A percentile compares a stretch with the other conserved stretches of the same genome.
Conservation (phyloP, 352 stramenopile genomes). For the Phytophthora tentaculata region DNA sequence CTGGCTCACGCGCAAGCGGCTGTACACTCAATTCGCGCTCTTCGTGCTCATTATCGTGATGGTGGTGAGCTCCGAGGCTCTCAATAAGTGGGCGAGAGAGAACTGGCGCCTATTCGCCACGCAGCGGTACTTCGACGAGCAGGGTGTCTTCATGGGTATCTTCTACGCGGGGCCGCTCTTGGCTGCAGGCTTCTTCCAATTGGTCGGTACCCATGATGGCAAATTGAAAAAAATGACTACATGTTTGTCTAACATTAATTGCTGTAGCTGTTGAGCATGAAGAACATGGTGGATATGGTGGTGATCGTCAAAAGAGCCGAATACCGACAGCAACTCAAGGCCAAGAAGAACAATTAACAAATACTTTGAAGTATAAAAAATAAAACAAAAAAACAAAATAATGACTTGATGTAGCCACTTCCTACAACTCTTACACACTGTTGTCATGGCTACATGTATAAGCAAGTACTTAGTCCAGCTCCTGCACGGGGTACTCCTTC, state of each 20-base stretch:
- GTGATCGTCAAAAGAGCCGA: constrained; percentile 80
- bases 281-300: constrained; percentile 81
- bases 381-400: constrained; percentile 26
- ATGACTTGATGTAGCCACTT: constrained; percentile 32
- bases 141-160: constrained; percentile 84
- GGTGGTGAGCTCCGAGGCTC: constrained; percentile 56
- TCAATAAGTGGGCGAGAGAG: constrained; percentile 67
- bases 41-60: constrained; percentile 72
- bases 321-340: constrained; percentile 55
- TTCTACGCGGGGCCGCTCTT: constrained; percentile 83
- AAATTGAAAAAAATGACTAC: not conserved
- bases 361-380: not conserved
- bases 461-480: constrained; percentile 64
- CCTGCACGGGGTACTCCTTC: constrained; percentile 87
- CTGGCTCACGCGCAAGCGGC: constrained; percentile 60
- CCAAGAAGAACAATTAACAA: constrained; percentile 57
- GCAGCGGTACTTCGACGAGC: constrained; percentile 85
- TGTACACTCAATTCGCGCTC: constrained; percentile 64
- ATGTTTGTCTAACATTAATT: constrained; percentile 9
- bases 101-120: constrained; percentile 75
- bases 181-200: constrained; percentile 76
- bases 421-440: constrained; percentile 19
- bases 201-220: constrained; percentile 43
- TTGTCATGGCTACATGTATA: not conserved
- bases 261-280: constrained; percentile 74